Conservation (phyloP, 2,329 filamentous ascomycete species). For the Fusarium succisae region DNA sequence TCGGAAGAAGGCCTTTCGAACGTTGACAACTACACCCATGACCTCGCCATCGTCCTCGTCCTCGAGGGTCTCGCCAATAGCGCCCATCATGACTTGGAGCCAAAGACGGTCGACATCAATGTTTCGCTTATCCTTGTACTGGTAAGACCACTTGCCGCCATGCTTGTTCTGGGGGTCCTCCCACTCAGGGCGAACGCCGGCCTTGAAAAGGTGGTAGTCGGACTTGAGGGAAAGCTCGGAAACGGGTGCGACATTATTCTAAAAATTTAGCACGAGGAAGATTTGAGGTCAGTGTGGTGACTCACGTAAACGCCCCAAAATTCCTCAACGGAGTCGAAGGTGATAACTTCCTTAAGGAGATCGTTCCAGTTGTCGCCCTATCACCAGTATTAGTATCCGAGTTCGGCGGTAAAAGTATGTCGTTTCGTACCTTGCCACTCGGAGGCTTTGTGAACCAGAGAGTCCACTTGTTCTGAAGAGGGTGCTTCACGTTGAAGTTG, state of each 20-base stretch:
- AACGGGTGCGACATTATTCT: conserved; percentile 99
- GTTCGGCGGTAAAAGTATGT: not conserved
- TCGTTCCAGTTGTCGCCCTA: conserved; percentile 99
- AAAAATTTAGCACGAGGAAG: conserved; percentile 13
- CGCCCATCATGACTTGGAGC: conserved; percentile 96
- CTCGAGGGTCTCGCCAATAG: conserved; percentile 97
- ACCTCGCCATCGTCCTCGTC: conserved; percentile 94
- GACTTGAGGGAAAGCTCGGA: conserved; percentile 97
- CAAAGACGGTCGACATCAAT: conserved; percentile 95
- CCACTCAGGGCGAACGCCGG: conserved; percentile 96
- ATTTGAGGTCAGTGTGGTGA: conserved; percentile 26
- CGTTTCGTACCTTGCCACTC: conserved; percentile 80
- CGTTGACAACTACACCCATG: conserved; percentile 99
- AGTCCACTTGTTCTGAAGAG: conserved; percentile 96
- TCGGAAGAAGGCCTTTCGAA: conserved; percentile 97
- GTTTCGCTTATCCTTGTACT: conserved; percentile 94
- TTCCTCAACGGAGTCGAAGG: conserved; percentile 97
- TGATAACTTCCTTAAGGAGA: conserved; percentile 97
- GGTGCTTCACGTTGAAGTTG: conserved; percentile 99
- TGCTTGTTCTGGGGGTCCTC: conserved; percentile 99
- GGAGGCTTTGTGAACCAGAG: conserved; percentile 99
- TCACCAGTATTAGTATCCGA: conserved; percentile 23
- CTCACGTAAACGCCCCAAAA: conserved; percentile 99
- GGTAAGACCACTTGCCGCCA: conserved; percentile 98
- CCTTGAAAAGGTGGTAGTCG: conserved; percentile 99